Percentiles rank a stretch among this genome's conserved stretches.
Conservation (phyloP, 129 eudicot species). For the Pittosporum tobira region DNA sequence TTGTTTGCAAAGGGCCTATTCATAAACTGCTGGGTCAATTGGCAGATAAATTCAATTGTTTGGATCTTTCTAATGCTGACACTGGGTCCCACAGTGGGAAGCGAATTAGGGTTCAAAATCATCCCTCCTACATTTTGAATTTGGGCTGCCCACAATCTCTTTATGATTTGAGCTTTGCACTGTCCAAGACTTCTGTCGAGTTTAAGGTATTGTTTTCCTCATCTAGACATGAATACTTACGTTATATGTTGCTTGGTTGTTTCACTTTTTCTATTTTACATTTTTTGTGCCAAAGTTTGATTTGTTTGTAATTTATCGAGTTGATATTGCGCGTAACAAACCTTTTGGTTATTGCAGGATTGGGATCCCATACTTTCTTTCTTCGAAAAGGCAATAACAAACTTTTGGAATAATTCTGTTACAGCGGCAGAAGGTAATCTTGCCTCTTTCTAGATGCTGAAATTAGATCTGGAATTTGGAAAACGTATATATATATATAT, state of each 20-base stretch:
- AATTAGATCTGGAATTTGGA: too few species aligned
- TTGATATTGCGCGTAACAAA: not conserved
- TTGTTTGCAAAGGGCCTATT: conserved; percentile 64
- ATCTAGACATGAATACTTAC: not conserved
- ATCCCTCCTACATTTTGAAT: conserved; percentile 64
- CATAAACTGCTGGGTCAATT: conserved; percentile 68
- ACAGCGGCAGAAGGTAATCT: conserved; percentile 31
- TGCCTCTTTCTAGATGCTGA: not conserved
- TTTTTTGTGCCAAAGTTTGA: not conserved
- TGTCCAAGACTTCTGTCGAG: conserved; percentile 57
- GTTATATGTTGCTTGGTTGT: conserved; percentile 1
- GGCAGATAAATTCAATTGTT: conserved; percentile 38
- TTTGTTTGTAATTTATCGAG: not conserved
- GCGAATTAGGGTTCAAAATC: conserved; percentile 38
- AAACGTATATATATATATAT: too few species aligned
- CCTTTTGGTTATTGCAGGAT: conserved; percentile 41
- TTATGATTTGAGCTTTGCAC: conserved; percentile 69
- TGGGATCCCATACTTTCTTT: conserved; percentile 60
- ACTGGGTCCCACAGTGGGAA: conserved; percentile 33
- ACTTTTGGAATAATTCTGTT: conserved; percentile 41
- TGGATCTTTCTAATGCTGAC: conserved; percentile 30
- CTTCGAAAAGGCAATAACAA: conserved; percentile 46
- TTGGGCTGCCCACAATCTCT: conserved; percentile 60
- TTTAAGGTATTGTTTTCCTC: conserved; percentile 53
- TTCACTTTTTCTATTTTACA: not conserved